These are phyloP conservation scores for Rhodotorula graminis DNA, from an alignment of 768 basidiomycete species.

Conservation along the genomic window DNA sequence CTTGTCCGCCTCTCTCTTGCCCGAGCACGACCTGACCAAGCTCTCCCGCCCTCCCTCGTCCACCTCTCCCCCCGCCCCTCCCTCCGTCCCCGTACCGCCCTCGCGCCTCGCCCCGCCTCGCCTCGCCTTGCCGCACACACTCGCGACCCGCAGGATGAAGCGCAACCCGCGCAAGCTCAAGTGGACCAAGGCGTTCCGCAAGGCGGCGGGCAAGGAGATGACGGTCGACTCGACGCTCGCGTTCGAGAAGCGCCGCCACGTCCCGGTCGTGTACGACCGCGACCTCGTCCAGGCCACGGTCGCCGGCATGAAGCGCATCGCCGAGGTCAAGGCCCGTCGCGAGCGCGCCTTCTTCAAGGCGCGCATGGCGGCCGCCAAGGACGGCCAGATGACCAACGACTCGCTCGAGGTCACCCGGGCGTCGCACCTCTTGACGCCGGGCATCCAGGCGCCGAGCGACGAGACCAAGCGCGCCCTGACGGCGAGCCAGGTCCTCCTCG, in stretches of 20 bases:
- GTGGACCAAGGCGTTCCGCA: slow-evolving; percentile 99
- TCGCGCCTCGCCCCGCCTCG: background rate
- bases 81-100: background rate
- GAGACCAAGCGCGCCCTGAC: slow-evolving; percentile 39
- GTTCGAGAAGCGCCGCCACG: slow-evolving; percentile 97
- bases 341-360: slow-evolving; percentile 96
- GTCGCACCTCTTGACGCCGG: slow-evolving; percentile 40
- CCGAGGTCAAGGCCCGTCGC: slow-evolving; percentile 82
- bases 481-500: slow-evolving; percentile 36
- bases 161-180: slow-evolving; percentile 97
- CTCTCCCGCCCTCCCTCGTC: background rate
- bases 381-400: slow-evolving; percentile 29
- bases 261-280: slow-evolving; percentile 94
- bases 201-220: slow-evolving; percentile 99
- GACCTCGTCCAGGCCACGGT: slow-evolving; percentile 87
- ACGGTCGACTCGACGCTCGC: slow-evolving; percentile 97
- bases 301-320: slow-evolving; percentile 91
- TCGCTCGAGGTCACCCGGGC: slow-evolving; percentile 42
- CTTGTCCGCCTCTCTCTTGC: background rate
- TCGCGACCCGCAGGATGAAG: slow-evolving; percentile 69
- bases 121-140: too few species aligned
- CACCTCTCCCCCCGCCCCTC: background rate
- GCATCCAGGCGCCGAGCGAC: slow-evolving; percentile 29
- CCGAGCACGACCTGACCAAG: background rate
- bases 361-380: slow-evolving; percentile 44